These are phyloP conservation scores for Colletotrichum noveboracense DNA, from an alignment of 2,329 filamentous ascomycete species.

Conservation along the genomic window DNA sequence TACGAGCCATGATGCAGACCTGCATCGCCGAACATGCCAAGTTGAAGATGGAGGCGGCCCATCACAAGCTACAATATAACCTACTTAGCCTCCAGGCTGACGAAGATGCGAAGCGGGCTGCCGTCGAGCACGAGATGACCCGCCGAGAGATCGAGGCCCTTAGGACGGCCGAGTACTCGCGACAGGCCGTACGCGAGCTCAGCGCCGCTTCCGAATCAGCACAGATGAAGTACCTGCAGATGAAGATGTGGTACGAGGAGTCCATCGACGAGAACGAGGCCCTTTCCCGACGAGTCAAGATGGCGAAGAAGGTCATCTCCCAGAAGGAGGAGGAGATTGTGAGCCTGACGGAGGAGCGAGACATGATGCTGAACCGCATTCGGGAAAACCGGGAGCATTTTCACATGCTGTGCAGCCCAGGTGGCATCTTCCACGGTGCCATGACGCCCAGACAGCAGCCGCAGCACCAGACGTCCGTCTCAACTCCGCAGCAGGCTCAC, in stretches of 20 bases:
- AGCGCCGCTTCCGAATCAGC: slow-evolving; percentile 57
- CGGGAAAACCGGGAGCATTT: slow-evolving; percentile 90
- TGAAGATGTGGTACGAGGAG: slow-evolving; percentile 70
- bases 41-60: slow-evolving; percentile 82
- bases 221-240: slow-evolving; percentile 61
- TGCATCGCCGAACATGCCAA: slow-evolving; percentile 62
- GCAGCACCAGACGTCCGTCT: slow-evolving; percentile 25
- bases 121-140: slow-evolving; percentile 92
- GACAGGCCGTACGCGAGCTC: slow-evolving; percentile 62
- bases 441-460: slow-evolving; percentile 61
- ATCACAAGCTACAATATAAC: slow-evolving; percentile 89
- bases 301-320: slow-evolving; percentile 79
- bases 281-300: slow-evolving; percentile 69
- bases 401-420: slow-evolving; percentile 77
- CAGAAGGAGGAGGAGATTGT: slow-evolving; percentile 77
- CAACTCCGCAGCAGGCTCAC: slow-evolving; percentile 50
- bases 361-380: slow-evolving; percentile 81
- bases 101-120: slow-evolving; percentile 84
- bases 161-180: slow-evolving; percentile 73
- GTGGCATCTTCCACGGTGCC: slow-evolving; percentile 68
- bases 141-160: slow-evolving; percentile 86
- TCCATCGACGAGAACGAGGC: slow-evolving; percentile 69
- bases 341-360: slow-evolving; percentile 75
- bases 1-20: slow-evolving; percentile 60
- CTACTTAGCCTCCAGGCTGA: slow-evolving; percentile 83